Evolutionary conservation across 169 alveolate species (phyloP), one percentile per base, ranked within the genome.

Genomic region (Plasmodium malariae): DNA sequence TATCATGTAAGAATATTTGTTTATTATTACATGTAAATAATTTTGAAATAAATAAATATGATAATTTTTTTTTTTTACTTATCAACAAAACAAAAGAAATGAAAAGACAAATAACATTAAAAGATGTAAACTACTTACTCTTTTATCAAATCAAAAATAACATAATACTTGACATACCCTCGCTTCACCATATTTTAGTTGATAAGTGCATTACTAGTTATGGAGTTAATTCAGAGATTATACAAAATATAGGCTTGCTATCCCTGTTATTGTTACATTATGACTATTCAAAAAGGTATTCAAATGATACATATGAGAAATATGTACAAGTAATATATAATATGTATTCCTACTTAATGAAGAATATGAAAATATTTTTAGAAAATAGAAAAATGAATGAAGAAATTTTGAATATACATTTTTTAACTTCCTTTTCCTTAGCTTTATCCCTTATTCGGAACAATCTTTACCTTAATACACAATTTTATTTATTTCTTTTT

Each of bases 111-210:
- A 49, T 48, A 5, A 67, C 85, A n/a, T 7, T 67, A 21, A 30
- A 12, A 11, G 91, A 83, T 70, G 30, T 65, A 59, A 83, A 83
- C 19, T 83, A 83, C 43, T 60, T 83, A 26, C 60, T 83, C 9
- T 83, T 65, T 60, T 83, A 83, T 45, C 91, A 83, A 67, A 36
- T 83, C 30, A 67, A 83, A 57, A 83, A 83, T 60, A 62, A 30
- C 4, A 24, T 60, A 67, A 60, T 60, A 34, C n/a, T 55, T 11
- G 30, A 12, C 21, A 30, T n/a, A 7, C 28, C 26, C 34, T 32
- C 19, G 26, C 28, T 62, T 49, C 40, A 76, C 21, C n/a, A 37
- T 9, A 14, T 43, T 17, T n/a, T 83, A 21, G 36, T 70, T 9
- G 51, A 83, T 9, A n/a, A 3, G 34, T 34, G 69, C 11, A 32